These are phyloP conservation scores for Phytomonas francai DNA, from an alignment of 208 protist species.

Conservation along the genomic window DNA sequence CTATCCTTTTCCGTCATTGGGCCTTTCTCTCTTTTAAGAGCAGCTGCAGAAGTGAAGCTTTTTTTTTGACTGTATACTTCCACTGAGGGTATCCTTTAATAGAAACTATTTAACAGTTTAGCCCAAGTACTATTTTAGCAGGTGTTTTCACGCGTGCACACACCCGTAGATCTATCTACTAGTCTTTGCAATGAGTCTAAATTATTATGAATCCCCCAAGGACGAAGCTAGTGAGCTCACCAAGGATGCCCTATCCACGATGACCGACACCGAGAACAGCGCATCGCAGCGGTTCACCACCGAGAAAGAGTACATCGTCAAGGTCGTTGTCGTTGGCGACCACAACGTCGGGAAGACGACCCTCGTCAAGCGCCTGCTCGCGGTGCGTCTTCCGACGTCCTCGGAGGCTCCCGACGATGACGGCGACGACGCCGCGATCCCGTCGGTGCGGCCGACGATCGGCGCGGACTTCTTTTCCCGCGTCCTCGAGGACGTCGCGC, in stretches of 20 bases:
- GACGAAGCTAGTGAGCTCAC: no score
- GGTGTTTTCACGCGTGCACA: no score
- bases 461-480: conserved; percentile 58
- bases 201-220: no score
- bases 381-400: not conserved
- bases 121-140: no score
- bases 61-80: no score
- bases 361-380: conserved; percentile 41
- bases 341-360: conserved; percentile 59
- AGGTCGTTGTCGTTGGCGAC: conserved; percentile 20
- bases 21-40: not conserved
- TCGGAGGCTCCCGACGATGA: conserved; percentile 13
- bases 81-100: no score
- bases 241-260: no score
- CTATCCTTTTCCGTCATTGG: not conserved
- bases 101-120: no score
- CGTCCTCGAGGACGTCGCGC: conserved; percentile 21
- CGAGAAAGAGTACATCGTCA: conserved; percentile 20
- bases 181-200: no score
- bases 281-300: not conserved
- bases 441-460: conserved; percentile 27
- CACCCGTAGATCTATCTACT: no score
- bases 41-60: not conserved
- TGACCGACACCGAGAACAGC: no score
- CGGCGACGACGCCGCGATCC: conserved; percentile 11